Evolutionary conservation across 2,329 filamentous ascomycete species (phyloP).

Genomic region (Zopfia rhizophila): DNA sequence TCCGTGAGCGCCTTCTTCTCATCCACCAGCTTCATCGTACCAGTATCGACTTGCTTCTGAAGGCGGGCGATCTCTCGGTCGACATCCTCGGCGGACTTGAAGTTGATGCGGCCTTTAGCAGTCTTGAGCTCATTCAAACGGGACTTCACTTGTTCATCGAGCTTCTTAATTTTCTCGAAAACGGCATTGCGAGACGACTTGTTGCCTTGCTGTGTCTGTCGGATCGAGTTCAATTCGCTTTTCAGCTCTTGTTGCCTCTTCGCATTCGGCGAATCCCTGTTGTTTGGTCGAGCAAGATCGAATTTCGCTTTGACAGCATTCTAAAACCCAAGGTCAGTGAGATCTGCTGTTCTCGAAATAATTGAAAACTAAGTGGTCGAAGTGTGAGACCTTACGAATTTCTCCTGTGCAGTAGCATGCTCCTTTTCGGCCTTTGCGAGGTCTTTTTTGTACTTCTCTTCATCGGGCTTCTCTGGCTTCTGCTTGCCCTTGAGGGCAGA

Average conservation of each 20-base stretch:
- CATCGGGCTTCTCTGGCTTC: slow-evolving; percentile 88
- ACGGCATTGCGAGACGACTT: slow-evolving; percentile 83
- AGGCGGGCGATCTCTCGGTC: slow-evolving; percentile 83
- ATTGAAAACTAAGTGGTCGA: slow-evolving; percentile 16
- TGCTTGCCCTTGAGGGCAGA: slow-evolving; percentile 48
- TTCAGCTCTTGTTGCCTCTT: slow-evolving; percentile 90
- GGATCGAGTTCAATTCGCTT: slow-evolving; percentile 82
- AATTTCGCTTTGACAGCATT: slow-evolving; percentile 89
- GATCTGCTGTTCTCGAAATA: neutral
- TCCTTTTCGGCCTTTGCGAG: slow-evolving; percentile 88
- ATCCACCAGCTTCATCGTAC: slow-evolving; percentile 94
- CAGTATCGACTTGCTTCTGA: slow-evolving; percentile 86
- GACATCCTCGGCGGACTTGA: slow-evolving; percentile 88
- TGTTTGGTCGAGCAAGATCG: slow-evolving; percentile 82
- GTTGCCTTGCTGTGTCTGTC: slow-evolving; percentile 84
- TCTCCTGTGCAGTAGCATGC: slow-evolving; percentile 79
- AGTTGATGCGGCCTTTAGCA: slow-evolving; percentile 80
- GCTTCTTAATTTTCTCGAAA: slow-evolving; percentile 89
- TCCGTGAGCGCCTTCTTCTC: slow-evolving; percentile 93
- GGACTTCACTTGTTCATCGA: slow-evolving; percentile 88
- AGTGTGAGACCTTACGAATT: slow-evolving; percentile 72
- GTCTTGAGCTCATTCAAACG: slow-evolving; percentile 88
- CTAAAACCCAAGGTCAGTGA: slow-evolving; percentile 61
- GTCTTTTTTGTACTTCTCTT: slow-evolving; percentile 81
- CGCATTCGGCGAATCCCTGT: slow-evolving; percentile 80